Base-by-base conservation (phyloP, 768 basidiomycete genomes). In the Rhizopogon roseolus region DNA sequence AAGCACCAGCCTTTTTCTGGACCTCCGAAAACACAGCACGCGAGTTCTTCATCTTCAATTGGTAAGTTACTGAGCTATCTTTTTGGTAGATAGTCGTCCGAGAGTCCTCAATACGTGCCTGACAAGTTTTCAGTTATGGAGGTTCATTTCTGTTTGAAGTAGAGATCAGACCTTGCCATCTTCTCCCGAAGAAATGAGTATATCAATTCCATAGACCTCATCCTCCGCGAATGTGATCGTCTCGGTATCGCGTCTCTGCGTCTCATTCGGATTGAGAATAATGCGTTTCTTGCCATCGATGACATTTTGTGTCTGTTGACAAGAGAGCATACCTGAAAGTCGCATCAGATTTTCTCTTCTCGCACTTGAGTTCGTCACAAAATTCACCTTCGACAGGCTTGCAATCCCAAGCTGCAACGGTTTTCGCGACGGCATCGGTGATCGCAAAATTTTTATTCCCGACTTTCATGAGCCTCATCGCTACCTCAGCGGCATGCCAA, bases 281-380 rank as follows among this genome's bases (percentile, higher is more conserved):
- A 98, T 85, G 28, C 93, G 82, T 76, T 97, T 98, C 79, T 95
- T 96, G 52, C 94, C 94, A 70, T 97, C 94, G 61, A 96, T 93
- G 56, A 93, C 84, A 63, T 94, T 92, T 66, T 93, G 89, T n/a
- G 84, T 80, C 69, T 96, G 93, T 69, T 95, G 88, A 78, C 93
- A 95, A 52, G 91, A 93, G 32, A 97, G 81, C 93, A 94, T 95
- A 53, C 94, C 91, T 93, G 55, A 13, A 16, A 39, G 22, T 22
- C 10, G 13, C 40, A 46, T 52, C 28, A 52, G 44, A 48, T 46
- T 13, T 13, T 6, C 32, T 14, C 8, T 29, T 2, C 45, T 34
- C 14, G 32, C 17, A 34, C 8, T 46, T 45, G 4, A 45, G 40
- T n/a, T 11, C 27, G 25, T 14, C 32, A 41, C 39, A 41, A 43